A percentile compares a stretch with the other conserved stretches of the same genome.
Evolutionary conservation across 139 green algal genomes (phyloP).

Genomic region (Coccomyxa sp.): DNA sequence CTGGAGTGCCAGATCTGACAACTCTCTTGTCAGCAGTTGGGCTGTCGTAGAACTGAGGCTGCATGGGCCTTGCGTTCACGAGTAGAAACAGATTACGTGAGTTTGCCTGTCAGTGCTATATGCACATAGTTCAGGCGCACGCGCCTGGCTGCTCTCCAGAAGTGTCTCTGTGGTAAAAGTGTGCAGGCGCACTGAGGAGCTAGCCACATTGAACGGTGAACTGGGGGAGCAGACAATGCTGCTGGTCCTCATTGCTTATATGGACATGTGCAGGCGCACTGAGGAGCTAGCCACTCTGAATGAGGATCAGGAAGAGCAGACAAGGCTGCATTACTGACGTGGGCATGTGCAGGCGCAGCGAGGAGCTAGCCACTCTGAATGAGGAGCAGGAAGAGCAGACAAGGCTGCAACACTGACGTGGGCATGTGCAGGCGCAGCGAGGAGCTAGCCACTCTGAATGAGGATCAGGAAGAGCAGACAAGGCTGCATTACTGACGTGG

Average conservation of each 20-base stretch:
- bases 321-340: neutral
- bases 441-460: slow-evolving; percentile 8
- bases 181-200: neutral
- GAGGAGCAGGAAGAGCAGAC: no score
- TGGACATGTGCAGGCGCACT: neutral
- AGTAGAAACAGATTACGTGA: neutral
- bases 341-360: neutral
- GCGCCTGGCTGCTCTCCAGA: slow-evolving; percentile 6
- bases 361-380: no score
- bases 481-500: neutral
- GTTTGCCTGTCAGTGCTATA: neutral
- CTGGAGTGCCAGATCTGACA: neutral
- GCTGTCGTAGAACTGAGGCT: neutral
- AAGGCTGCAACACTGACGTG: no score
- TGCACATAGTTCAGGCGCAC: no score
- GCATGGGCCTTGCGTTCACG: neutral
- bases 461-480: slow-evolving; percentile 18
- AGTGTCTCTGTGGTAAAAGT: neutral
- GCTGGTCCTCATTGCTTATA: neutral
- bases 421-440: neutral
- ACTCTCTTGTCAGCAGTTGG: slow-evolving; percentile 4
- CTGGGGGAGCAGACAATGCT: neutral
- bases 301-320: neutral
- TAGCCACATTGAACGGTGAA: neutral
- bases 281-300: no score